Evolutionary conservation across 352 stramenopile genomes (phyloP), one percentile per base, ranked within the genome.

Genomic region (Halophytophthora batemanensis): DNA sequence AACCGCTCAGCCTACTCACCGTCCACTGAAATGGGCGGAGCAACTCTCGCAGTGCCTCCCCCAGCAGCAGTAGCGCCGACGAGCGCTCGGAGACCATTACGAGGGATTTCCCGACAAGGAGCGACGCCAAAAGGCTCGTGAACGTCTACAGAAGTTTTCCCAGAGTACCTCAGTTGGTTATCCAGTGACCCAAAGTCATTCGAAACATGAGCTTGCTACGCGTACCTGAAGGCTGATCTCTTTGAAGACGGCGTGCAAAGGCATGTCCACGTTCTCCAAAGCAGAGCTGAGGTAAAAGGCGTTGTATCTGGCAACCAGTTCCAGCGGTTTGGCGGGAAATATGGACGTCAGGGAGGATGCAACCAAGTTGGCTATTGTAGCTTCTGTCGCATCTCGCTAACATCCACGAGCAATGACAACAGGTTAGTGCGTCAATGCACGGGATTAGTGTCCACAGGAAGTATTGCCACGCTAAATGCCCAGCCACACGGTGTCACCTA

Each of bases 201-300:
- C 48, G n/a, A 18, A 25, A 48, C 12, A 50, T 36, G 18, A 14
- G 8, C 49, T 2, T 17, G 35, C 0, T 29, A 2, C 2, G 29
- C 23, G 28, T 53, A 87, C 77, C 74, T 84, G 77, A 17, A 67
- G 59, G 47, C 70, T 84, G 28, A 87, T 64, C 28, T 86, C 69
- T 40, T 77, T 74, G 28, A 86, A 78, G 11, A 76, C 53, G 38
- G 44, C 43, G 23, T 73, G 59, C 13, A 86, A 23, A 1, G 72
- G 64, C 8, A 72, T 56, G 3, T 64, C 52, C 4, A 53, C 45
- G n/a, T 17, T 6, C 18, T 44, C 18, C 19, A 57, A 21, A 53
- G 37, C 33, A 15, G 39, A 11, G 25, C 56, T 38, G 19, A 86
- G 63, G 29, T 49, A 71, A 56, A 89, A 87, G 0, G 50, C 59